Percentiles rank a stretch among this genome's conserved stretches.
Evolutionary conservation across 441 rosid genomes (phyloP).

Genomic region (Adansonia gregorii): DNA sequence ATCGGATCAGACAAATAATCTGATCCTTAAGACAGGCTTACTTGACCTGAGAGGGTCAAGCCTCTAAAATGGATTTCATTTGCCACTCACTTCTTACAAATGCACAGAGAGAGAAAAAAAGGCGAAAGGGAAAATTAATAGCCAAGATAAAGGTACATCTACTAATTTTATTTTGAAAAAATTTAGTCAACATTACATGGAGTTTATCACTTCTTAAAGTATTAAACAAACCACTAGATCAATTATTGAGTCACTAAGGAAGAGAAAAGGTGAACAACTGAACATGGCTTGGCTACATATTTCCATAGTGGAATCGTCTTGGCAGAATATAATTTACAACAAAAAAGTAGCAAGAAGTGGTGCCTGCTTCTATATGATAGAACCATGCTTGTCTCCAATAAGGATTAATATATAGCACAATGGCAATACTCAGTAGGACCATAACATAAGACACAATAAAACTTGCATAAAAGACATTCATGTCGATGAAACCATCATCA

Average conservation of each 20-base stretch:
- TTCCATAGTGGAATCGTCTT: neutral
- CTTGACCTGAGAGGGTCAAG: too few species aligned
- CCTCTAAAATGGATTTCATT: too few species aligned
- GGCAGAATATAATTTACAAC: neutral
- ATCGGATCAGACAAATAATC: too few species aligned
- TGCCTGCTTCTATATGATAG: neutral
- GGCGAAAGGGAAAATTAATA: too few species aligned
- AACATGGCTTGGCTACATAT: neutral
- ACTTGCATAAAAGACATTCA: neutral
- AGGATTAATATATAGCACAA: conserved; percentile 1
- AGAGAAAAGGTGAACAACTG: neutral
- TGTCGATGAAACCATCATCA: neutral
- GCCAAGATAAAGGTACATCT: too few species aligned
- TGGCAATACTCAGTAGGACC: neutral
- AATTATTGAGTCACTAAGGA: neutral
- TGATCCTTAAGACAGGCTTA: too few species aligned
- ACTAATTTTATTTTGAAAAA: too few species aligned
- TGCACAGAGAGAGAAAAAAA: too few species aligned
- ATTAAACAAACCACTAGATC: neutral
- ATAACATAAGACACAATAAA: neutral
- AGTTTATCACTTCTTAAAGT: too few species aligned
- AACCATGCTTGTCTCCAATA: neutral
- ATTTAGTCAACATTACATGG: too few species aligned
- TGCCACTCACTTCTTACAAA: too few species aligned
- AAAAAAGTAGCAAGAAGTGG: neutral